These are phyloP conservation scores for Diplodia seriata DNA, from an alignment of 2,329 filamentous ascomycete species.

Conservation along the genomic window DNA sequence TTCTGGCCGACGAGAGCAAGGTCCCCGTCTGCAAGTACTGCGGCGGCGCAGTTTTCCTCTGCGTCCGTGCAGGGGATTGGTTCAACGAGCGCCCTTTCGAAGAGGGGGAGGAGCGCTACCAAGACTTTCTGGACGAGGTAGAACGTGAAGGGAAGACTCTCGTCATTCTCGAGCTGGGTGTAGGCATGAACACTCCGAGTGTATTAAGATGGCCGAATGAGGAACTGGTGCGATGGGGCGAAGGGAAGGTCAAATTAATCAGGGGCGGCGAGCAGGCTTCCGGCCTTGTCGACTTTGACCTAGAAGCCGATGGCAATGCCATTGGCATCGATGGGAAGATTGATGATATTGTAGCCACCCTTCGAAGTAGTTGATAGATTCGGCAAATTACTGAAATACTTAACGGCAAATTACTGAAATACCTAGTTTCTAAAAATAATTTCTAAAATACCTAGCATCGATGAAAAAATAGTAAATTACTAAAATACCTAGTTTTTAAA, in stretches of 20 bases:
- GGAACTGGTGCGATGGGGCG: slow-evolving; percentile 35
- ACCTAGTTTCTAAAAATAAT: no score
- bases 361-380: not conserved
- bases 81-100: slow-evolving; percentile 42
- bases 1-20: slow-evolving; percentile 36
- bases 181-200: slow-evolving; percentile 40
- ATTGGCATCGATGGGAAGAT: slow-evolving; percentile 9
- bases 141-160: slow-evolving; percentile 34
- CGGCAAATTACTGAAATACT: no score
- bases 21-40: slow-evolving; percentile 40
- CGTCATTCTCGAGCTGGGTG: slow-evolving; percentile 38
- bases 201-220: slow-evolving; percentile 40
- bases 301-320: slow-evolving; percentile 4
- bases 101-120: slow-evolving; percentile 37
- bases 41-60: slow-evolving; percentile 40
- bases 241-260: slow-evolving; percentile 37
- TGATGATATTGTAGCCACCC: not conserved
- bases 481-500: no score
- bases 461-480: no score
- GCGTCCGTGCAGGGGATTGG: slow-evolving; percentile 41
- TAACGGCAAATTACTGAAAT: no score
- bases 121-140: slow-evolving; percentile 35
- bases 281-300: slow-evolving; percentile 18
- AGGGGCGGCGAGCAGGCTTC: slow-evolving; percentile 34
- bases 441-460: no score